Evolutionary conservation across 805 yeast species (phyloP).

Genomic region (Yarrowia osloensis): DNA sequence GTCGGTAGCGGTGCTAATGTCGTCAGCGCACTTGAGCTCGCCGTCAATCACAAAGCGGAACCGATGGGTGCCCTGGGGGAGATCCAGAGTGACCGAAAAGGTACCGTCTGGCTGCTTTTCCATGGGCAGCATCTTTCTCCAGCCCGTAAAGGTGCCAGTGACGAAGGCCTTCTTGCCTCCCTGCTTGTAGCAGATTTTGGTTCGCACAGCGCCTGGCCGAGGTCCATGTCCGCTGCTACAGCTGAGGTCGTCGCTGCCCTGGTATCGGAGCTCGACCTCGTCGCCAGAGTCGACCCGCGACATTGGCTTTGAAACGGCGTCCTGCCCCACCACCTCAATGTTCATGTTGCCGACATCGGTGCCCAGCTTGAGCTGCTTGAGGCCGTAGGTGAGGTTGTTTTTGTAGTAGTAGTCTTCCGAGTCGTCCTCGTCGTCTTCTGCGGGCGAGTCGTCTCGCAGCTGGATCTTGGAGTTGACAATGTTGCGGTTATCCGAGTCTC

Average conservation of each 20-base stretch:
- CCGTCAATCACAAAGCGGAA: conserved; percentile 93
- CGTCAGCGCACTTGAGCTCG: conserved; percentile 84
- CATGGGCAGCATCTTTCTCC: conserved; percentile 95
- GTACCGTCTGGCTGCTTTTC: conserved; percentile 44
- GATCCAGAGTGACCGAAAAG: conserved; percentile 38
- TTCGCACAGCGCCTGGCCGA: conserved; percentile 18
- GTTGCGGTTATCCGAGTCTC: neutral
- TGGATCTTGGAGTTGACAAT: conserved; percentile 18
- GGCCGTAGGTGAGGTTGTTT: conserved; percentile 27
- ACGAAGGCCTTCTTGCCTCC: conserved; percentile 92
- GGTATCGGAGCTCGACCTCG: conserved; percentile 36
- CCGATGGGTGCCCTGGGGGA: conserved; percentile 87
- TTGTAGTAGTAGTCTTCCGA: conserved; percentile 29
- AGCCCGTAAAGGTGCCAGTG: conserved; percentile 93
- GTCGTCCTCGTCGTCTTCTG: conserved; percentile 26
- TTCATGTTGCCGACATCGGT: conserved; percentile 27
- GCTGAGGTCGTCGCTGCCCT: conserved; percentile 7
- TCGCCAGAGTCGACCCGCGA: conserved; percentile 40
- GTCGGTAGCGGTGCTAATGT: conserved; percentile 94
- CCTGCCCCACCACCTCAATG: conserved; percentile 13
- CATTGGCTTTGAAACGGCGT: conserved; percentile 9
- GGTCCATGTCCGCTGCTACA: neutral
- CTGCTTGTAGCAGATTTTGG: conserved; percentile 67
- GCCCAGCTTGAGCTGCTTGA: conserved; percentile 16
- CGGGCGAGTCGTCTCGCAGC: conserved; percentile 20